Base-by-base conservation (phyloP, 768 basidiomycete species). In the Macrocybe gigantea region DNA sequence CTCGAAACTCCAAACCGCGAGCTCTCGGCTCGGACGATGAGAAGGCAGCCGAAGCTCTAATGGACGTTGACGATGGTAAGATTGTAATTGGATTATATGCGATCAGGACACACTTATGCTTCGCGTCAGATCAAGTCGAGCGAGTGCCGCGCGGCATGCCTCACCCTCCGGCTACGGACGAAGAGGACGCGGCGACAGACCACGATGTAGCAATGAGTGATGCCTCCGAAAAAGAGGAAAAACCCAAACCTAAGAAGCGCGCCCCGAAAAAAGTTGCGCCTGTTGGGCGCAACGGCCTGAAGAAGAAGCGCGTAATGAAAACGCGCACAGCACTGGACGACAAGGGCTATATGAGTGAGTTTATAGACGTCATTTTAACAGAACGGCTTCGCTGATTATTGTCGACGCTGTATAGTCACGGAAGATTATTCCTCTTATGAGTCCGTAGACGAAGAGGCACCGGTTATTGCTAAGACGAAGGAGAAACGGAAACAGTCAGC, bases 391-490 rank as follows among this genome's bases (percentile, higher is more conserved):
- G 22, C 22, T 22, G 22, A 22, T 22, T 33, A 2, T 30, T 42
- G 33, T 45, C 34, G 50, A 33, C 15, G 54, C 45, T 41, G 7
- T 13, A 52, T 42, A 91, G 89, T 78, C 11, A 83, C 75, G 34
- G 83, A 88, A 59, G 89, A 91, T 59, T 85, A 87, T 59, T 86
- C 86, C 6, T 80, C 79, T 12, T 91, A 87, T 58, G 88, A 92
- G 64, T 88, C 87, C 7, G 84, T 85, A 6, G 77, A 77, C 6
- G 85, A 82, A 30, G 79, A 73, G 14, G 81, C 75, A 49, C 62
- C 63, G 2, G 72, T 22, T 22, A 22, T 22, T 22, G 22, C 22
- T 4, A 22, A 22, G 22, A 22, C 22, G 22, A 22, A 22, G 4
- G 22, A 22, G 22, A 22, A 22, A 22, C 22, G 22, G 22, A 22